Conservation (phyloP, 805 yeast genomes). For the Nakazawaea holstii region DNA sequence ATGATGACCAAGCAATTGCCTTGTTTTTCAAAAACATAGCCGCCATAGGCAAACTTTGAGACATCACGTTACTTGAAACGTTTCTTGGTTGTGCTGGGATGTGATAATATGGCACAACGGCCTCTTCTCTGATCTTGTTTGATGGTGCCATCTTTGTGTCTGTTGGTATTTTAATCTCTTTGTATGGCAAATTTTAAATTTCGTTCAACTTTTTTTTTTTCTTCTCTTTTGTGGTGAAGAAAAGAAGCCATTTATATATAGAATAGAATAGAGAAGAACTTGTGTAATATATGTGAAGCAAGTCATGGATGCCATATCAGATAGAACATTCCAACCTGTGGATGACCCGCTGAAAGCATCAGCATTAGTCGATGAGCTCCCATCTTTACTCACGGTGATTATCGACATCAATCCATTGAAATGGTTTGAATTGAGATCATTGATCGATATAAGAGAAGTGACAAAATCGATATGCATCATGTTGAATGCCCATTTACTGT, state of each 20-base stretch:
- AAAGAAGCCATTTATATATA: neutral
- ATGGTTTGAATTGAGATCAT: conserved; percentile 48
- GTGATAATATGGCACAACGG: conserved; percentile 32
- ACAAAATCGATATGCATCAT: conserved; percentile 66
- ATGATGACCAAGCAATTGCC: conserved; percentile 48
- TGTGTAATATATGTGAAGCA: neutral
- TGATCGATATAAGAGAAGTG: conserved; percentile 50
- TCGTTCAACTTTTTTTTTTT: neutral
- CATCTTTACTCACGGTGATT: conserved; percentile 73
- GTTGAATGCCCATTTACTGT: conserved; percentile 81
- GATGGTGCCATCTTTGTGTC: conserved; percentile 5
- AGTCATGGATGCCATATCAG: conserved; percentile 66
- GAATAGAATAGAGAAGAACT: neutral
- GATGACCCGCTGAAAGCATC: conserved; percentile 11
- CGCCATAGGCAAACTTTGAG: conserved; percentile 56
- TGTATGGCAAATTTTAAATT: too few relatives aligned
- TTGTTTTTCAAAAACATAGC: conserved; percentile 59
- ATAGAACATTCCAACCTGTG: conserved; percentile 38
- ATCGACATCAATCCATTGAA: conserved; percentile 73
- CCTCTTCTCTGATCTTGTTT: conserved; percentile 9
- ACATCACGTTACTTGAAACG: conserved; percentile 39
- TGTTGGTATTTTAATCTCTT: neutral
- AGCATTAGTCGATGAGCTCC: conserved; percentile 51
- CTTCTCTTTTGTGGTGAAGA: neutral
- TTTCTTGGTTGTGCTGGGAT: conserved; percentile 40